These are phyloP conservation scores for Didymella lethalis DNA, from an alignment of 2,329 filamentous ascomycete species.

Conservation along the genomic window DNA sequence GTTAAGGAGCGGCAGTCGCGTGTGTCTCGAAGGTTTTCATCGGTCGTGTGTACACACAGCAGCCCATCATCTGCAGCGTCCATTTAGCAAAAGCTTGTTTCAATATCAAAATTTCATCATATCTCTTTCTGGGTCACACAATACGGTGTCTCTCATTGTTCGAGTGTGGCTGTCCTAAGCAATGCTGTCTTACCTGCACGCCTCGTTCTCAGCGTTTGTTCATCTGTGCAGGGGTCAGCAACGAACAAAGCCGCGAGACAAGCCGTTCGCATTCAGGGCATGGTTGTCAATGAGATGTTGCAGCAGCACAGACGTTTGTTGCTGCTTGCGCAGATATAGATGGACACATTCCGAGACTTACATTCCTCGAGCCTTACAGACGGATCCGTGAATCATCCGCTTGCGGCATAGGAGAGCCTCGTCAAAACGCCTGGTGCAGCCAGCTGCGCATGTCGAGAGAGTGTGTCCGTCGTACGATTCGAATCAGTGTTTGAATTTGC, in stretches of 20 bases:
- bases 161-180: neutral
- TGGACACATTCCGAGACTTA: constrained; percentile 32
- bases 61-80: constrained; percentile 9
- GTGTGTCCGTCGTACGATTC: constrained; percentile 1
- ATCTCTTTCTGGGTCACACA: neutral
- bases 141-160: neutral
- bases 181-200: constrained; percentile 13
- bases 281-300: constrained; percentile 21
- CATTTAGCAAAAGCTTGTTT: constrained; percentile 21
- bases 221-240: constrained; percentile 5
- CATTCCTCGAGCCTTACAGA: constrained; percentile 29
- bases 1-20: constrained; percentile 6
- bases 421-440: constrained; percentile 5
- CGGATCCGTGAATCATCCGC: constrained; percentile 16
- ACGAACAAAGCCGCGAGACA: constrained; percentile 28
- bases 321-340: constrained; percentile 22
- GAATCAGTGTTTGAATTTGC: neutral
- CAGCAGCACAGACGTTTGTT: constrained; percentile 20
- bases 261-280: constrained; percentile 34
- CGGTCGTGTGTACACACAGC: constrained; percentile 6
- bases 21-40: constrained; percentile 1
- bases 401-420: constrained; percentile 23
- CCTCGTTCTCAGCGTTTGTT: constrained; percentile 16
- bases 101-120: neutral
- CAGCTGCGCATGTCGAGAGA: constrained; percentile 10